Evolutionary conservation across 1,284 basidiomycete genomes (phyloP), one percentile per base, ranked within the genome.

Genomic region (Boletus holoroseus): DNA sequence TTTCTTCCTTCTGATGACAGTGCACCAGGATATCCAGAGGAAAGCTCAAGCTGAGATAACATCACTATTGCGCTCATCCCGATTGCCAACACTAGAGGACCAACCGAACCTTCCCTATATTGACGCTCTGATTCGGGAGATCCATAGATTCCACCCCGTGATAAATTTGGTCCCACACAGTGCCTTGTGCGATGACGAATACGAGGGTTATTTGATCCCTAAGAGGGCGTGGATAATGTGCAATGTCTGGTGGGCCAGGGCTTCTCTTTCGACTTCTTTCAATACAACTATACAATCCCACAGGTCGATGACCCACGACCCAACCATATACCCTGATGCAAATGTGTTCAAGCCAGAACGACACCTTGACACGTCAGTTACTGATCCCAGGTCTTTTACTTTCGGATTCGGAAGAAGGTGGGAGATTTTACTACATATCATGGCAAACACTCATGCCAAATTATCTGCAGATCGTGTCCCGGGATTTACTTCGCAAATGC

Each of bases 351-450:
- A 26, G n/a, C 55, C 55, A 15, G 55, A 57, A 52, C 55, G 60
- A 4, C 52, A 58, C 32, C 46, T 61, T 6, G 45, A 51, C 22
- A 8, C 34, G 9, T 34, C 44, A 16, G 42, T 41, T 12, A 51
- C 47, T 2, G 58, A 60, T 16, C 44, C 52, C 1, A 43, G 44
- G 11, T 34, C 50, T 5, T 61, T 67, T 20, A 67, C 70, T 3
- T 73, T 72, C 50, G 72, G 71, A 4, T 71, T 70, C 50, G 71
- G 71, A 38, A 55, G 74, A 54, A 60, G 76, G 54, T 55, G 13
- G 9, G 44, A 22, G 15, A 27, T 37, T 37, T 32, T 16, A 16
- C 8, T 7, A 24, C 16, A 12, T 36, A 2, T 31, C 9, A 16
- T 4, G 13, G 34, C 22, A 31, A 35, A 35, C 15, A 26, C 26